Conservation (phyloP, 768 basidiomycete genomes). For the Zangia roseola region DNA sequence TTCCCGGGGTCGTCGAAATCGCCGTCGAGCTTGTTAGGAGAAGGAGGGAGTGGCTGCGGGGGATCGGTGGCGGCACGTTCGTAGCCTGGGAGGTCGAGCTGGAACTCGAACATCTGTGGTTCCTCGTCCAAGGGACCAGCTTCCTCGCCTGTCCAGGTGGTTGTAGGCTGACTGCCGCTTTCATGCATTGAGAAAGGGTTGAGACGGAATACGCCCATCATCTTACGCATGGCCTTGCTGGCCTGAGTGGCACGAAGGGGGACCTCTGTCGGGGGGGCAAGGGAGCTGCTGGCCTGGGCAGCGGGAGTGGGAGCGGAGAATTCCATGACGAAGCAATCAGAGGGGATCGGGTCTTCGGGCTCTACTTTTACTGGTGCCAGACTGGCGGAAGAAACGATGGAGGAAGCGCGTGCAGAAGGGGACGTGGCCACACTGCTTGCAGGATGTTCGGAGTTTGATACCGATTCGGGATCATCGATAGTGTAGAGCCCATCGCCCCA, state of each 20-base stretch:
- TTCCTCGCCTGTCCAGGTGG: conserved; percentile 48
- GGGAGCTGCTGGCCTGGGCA: conserved; percentile 36
- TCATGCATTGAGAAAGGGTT: conserved; percentile 74
- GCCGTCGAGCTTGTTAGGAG: conserved; percentile 9
- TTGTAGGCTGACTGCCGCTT: conserved; percentile 39
- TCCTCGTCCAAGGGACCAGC: conserved; percentile 60
- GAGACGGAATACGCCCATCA: conserved; percentile 78
- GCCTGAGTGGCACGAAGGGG: conserved; percentile 78
- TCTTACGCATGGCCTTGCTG: conserved; percentile 61
- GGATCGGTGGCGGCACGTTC: conserved; percentile 22
- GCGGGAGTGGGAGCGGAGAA: conserved; percentile 29
- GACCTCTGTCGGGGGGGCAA: conserved; percentile 61
- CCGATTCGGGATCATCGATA: conserved; percentile 32
- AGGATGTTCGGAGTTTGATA: conserved; percentile 35
- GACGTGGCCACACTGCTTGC: conserved; percentile 34
- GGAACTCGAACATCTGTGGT: conserved; percentile 66
- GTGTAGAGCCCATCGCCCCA: conserved; percentile 35
- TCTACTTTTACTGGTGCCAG: conserved; percentile 32
- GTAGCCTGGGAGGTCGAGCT: conserved; percentile 42
- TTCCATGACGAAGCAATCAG: conserved; percentile 37
- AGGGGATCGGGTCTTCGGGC: conserved; percentile 24
- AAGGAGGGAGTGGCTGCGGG: conserved; percentile 11
- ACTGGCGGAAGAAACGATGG: conserved; percentile 30
- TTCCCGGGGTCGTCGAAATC: conserved; percentile 16
- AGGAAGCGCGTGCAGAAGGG: conserved; percentile 36